Evolutionary conservation across 805 yeast species (phyloP), one percentile per base, ranked within the genome.

Genomic region (Metschnikowia similis): DNA sequence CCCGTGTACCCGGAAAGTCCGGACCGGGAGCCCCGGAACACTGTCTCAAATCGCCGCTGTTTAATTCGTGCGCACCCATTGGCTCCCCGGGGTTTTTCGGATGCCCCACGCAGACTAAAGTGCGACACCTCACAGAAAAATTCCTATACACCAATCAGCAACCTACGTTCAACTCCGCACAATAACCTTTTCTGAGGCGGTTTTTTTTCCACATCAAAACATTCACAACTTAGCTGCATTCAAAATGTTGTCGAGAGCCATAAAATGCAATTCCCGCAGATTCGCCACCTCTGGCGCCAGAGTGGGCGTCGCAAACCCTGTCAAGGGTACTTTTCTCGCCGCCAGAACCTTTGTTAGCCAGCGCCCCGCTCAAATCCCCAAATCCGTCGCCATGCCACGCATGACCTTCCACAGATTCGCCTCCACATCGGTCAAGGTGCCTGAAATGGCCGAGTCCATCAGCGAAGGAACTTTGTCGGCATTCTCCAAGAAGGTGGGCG

Each of bases 371-470:
- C 48, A 47, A 8, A 11, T 31, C 2, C 11, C 26, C 32, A 47
- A 41, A 36, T 31, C 49, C 21, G 52, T 52, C 45, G 26, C 53
- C 28, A 27, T 52, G 50, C 55, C 55, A 8, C 29, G 58, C 47
- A 41, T 69, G 57, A 50, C 57, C 16, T 67, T 69, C 59, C 60
- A 56, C 54, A 67, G 78, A 61, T 67, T 66, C 41, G 75, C 73
- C 35, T 68, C 75, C 26, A 67, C 66, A 38, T 58, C 72, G 44
- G 96, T 92, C 47, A 88, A 90, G 70, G 98, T 94, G 21, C 99
- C 99, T 44, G 95, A 89, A 57, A 90, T 94, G 97, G 98, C 99
- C 40, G 99, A 94, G 74, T 91, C 97, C 45, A 85, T 94, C 65
- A 89, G 97, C 38, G 99, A 94, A 71, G 99, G 99, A 67, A 89